Conservation (phyloP, 345 rosid genomes). For the Populus simonii region DNA sequence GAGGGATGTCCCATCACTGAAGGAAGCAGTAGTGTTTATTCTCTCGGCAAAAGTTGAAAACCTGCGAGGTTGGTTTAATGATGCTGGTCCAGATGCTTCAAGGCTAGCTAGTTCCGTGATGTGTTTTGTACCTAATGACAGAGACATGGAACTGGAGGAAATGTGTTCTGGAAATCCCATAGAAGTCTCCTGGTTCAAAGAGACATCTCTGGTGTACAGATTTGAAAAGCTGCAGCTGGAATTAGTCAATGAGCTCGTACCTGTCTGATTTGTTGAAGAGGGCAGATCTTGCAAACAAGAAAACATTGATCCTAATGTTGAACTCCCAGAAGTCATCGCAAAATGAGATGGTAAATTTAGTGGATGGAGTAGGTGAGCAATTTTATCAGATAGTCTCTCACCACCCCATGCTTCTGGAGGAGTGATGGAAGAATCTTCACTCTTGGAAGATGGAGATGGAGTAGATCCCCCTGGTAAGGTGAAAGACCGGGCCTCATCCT, state of each 20-base stretch:
- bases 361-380: constrained; percentile 47
- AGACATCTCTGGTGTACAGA: constrained; percentile 48
- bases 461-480: constrained; percentile 41
- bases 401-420: constrained; percentile 99
- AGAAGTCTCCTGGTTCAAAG: constrained; percentile 46
- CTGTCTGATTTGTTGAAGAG: constrained; percentile 48
- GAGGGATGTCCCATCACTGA: constrained; percentile 58
- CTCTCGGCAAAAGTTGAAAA: constrained; percentile 81
- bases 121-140: constrained; percentile 43
- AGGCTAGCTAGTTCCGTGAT: constrained; percentile 40
- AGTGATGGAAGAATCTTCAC: constrained; percentile 70
- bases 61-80: constrained; percentile 54
- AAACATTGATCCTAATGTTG: constrained; percentile 58
- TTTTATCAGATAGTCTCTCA: constrained; percentile 73
- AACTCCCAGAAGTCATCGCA: constrained; percentile 49
- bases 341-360: constrained; percentile 58
- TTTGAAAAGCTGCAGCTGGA: constrained; percentile 42
- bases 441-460: constrained; percentile 66
- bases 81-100: constrained; percentile 51
- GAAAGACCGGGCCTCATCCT: constrained; percentile 62
- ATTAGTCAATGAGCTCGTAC: constrained; percentile 38
- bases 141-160: constrained; percentile 53
- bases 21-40: constrained; percentile 76
- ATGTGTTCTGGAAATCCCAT: constrained; percentile 50
- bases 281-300: constrained; percentile 66